phyloP scores from a whole-genome alignment of 192 early-diverging fungal species.

The Entomortierella beljakovae region DNA sequence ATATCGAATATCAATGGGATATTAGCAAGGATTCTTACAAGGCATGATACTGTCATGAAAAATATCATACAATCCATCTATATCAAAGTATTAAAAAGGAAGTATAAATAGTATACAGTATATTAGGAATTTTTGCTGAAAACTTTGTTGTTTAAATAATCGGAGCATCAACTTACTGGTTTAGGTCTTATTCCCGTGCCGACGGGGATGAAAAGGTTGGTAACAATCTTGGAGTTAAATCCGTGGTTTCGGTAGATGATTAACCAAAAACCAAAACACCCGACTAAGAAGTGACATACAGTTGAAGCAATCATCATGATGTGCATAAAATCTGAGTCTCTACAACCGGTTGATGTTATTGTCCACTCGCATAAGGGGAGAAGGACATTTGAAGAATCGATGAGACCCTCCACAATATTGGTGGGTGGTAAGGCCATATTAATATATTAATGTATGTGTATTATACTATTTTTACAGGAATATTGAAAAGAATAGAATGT shows the following conservation, averaged over 20 bases:
- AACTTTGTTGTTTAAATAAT: background rate
- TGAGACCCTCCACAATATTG: too few species aligned
- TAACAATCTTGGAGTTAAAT: conserved; percentile 30
- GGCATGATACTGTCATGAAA: conserved; percentile 26
- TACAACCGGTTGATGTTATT: conserved; percentile 11
- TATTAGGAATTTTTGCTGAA: too few species aligned
- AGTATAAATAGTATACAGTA: background rate
- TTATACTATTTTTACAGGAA: too few species aligned
- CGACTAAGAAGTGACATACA: background rate
- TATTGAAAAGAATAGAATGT: too few species aligned
- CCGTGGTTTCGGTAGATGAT: conserved; percentile 35
- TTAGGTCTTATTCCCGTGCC: conserved; percentile 43
- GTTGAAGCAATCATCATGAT: conserved; percentile 20
- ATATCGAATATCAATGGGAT: conserved; percentile 19
- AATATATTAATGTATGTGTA: too few species aligned
- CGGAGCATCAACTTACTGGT: conserved; percentile 14
- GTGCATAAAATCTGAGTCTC: conserved; percentile 13
- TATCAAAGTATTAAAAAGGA: background rate
- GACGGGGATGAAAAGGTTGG: conserved; percentile 22
- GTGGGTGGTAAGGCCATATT: too few species aligned
- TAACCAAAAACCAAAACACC: conserved; percentile 25
- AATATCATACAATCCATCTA: conserved; percentile 51
- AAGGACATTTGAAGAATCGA: too few species aligned
- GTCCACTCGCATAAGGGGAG: conserved; percentile 46
- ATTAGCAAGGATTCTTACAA: conserved; percentile 30